Percentiles rank a stretch among this genome's conserved stretches.
Conservation (phyloP, 352 stramenopile species). For the Globisporangium parvum region DNA sequence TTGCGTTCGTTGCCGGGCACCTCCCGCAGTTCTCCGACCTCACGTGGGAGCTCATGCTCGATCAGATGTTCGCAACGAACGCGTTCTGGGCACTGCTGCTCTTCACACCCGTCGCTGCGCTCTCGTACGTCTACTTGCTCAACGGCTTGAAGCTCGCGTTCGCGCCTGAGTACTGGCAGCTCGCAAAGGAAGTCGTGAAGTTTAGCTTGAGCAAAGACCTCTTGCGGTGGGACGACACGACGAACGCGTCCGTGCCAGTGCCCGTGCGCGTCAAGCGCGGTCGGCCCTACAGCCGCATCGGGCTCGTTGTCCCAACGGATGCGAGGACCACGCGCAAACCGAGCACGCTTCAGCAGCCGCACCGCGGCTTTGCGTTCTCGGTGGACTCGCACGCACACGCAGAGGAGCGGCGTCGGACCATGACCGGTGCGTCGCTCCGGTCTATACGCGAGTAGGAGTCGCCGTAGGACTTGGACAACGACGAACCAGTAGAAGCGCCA, state of each 20-base stretch:
- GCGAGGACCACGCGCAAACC: conserved; percentile 6
- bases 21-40: conserved; percentile 56
- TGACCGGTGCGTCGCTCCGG: conserved; percentile 33
- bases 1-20: conserved; percentile 50
- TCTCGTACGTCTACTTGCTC: conserved; percentile 45
- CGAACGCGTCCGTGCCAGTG: conserved; percentile 38
- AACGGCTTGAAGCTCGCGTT: conserved; percentile 52
- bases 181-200: conserved; percentile 70
- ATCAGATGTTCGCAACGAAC: conserved; percentile 46
- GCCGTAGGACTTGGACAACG: not conserved
- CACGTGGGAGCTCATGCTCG: conserved; percentile 64
- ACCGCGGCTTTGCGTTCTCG: conserved; percentile 76
- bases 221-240: conserved; percentile 64
- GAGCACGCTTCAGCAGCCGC: conserved; percentile 25
- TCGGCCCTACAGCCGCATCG: conserved; percentile 16
- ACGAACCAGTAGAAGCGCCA: not conserved
- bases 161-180: conserved; percentile 74
- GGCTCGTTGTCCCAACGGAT: conserved; percentile 36
- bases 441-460: conserved; percentile 2
- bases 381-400: conserved; percentile 47
- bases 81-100: conserved; percentile 59
- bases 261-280: conserved; percentile 20
- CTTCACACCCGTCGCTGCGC: conserved; percentile 42
- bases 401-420: conserved; percentile 43
- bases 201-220: conserved; percentile 51